phyloP scores from a whole-genome alignment of 371 early-diverging fungal species.

The Mortierella sp. region DNA sequence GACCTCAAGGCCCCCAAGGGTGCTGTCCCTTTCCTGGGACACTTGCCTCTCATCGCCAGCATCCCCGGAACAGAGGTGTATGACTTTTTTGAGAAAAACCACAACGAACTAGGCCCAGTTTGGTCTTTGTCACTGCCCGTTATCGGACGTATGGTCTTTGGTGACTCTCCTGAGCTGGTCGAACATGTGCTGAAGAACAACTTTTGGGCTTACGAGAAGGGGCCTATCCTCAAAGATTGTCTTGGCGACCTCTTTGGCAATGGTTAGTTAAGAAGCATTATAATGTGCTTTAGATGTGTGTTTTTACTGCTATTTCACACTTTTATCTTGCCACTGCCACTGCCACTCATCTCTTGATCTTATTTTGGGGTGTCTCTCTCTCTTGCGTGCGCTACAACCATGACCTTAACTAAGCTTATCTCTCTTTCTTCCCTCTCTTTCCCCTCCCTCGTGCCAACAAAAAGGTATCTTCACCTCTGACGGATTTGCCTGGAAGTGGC shows the following conservation, averaged over 20 bases:
- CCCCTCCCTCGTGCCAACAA: not conserved
- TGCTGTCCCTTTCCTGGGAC: constrained; percentile 26
- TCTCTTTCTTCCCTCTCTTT: not conserved
- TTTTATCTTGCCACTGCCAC: not conserved
- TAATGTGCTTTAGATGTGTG: not conserved
- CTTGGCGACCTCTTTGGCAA: not conserved
- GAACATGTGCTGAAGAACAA: constrained; percentile 36
- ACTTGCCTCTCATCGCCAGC: constrained; percentile 12
- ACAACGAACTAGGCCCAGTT: constrained; percentile 21
- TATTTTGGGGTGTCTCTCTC: not conserved
- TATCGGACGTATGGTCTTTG: constrained; percentile 20
- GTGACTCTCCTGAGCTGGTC: constrained; percentile 13
- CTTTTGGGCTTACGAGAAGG: constrained; percentile 30
- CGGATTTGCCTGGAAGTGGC: constrained; percentile 70
- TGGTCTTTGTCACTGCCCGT: constrained; percentile 23
- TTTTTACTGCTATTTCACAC: not conserved
- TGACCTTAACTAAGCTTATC: too few relatives aligned
- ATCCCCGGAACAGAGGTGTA: constrained; percentile 20
- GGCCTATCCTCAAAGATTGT: not conserved
- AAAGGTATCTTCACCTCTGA: constrained; percentile 68
- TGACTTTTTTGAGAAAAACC: constrained; percentile 18
- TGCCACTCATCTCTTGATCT: not conserved
- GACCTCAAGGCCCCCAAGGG: constrained; percentile 26
- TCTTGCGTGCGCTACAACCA: not conserved
- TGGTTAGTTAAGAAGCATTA: not conserved